Conservation (phyloP, 495 filamentous ascomycete species). For the Hypoxylon crocopeplum region DNA sequence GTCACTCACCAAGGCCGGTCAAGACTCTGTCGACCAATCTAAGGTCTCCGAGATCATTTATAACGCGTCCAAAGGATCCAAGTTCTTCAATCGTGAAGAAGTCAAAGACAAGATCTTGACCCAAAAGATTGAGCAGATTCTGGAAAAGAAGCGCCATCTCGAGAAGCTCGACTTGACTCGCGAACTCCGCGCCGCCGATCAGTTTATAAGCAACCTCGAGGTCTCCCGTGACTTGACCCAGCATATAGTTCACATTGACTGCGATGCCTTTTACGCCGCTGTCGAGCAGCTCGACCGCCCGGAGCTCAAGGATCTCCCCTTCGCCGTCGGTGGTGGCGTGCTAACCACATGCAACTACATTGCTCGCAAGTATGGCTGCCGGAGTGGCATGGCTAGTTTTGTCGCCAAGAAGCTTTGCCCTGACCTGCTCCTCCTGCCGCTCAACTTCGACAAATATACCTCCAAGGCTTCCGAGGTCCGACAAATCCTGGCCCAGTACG, state of each 20-base stretch:
- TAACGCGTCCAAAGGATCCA: constrained; percentile 94
- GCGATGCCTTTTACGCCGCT: constrained; percentile 96
- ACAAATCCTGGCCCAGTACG: constrained; percentile 81
- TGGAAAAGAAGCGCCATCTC: constrained; percentile 76
- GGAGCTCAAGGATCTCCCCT: constrained; percentile 86
- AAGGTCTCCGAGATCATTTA: constrained; percentile 99
- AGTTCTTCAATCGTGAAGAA: constrained; percentile 95
- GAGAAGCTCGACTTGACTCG: constrained; percentile 75
- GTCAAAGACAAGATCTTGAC: constrained; percentile 81
- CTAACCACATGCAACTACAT: constrained; percentile 95
- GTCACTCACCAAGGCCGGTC: constrained; percentile 91
- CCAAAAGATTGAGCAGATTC: constrained; percentile 81
- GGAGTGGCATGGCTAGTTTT: constrained; percentile 95
- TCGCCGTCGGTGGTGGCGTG: constrained; percentile 92
- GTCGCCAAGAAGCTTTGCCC: constrained; percentile 96
- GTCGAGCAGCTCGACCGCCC: constrained; percentile 93
- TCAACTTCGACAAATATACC: constrained; percentile 90
- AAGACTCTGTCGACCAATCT: constrained; percentile 90
- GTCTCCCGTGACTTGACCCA: constrained; percentile 80
- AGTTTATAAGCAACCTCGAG: constrained; percentile 81
- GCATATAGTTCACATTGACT: constrained; percentile 89
- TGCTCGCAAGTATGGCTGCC: constrained; percentile 86
- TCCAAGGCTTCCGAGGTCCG: constrained; percentile 90
- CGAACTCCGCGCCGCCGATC: constrained; percentile 79
- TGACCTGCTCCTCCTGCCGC: constrained; percentile 77